Base-by-base conservation (phyloP, 2,329 filamentous ascomycete genomes). In the Aspergillus sp. region DNA sequence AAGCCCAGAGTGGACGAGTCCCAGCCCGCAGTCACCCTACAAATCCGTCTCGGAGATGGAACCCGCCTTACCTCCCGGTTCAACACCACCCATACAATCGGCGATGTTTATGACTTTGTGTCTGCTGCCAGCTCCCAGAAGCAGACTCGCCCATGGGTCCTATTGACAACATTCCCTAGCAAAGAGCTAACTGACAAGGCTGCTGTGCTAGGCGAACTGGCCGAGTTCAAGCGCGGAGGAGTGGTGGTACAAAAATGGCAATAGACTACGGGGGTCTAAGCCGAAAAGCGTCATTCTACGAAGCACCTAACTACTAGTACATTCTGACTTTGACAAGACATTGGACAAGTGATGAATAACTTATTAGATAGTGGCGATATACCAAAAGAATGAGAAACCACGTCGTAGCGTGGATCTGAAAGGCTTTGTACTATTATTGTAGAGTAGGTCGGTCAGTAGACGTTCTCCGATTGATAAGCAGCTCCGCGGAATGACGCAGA, bases 81-180 rank as follows among this genome's bases (percentile, higher is more conserved):
- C 77, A 88, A 88, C 70, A 86, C 84, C 0, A 83, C 81, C 1
- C 84, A 87, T 67, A 88, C 85, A 0, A 80, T 88, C 57, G 85
- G 85, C 41, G 83, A 88, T 62, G 82, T 88, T 40, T 88, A 88
- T 71, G 73, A 77, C 43, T 88, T 88, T 65, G 85, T 88, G 46
- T 72, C 78, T 53, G 78, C 79, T 12, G 77, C 84, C 5, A 84
- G 79, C 47, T 70, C 83, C 0, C 71, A 73, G 14, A 82, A 79
- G 60, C 73, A 74, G 53, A 68, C 75, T 60, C 78, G 86, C 35
- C 64, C 77, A 4, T 88, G 83, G 74, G 83, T 82, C 4, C 73
- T 88, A 58, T 86, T 87, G 82, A 88, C 85, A 5, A 88, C 85
- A 0, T 88, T 88, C 69, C 86, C 86, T 0, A 86, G 79, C 57